Conservation (phyloP, 2,329 filamentous ascomycete genomes). For the Fusarium albosuccineum region DNA sequence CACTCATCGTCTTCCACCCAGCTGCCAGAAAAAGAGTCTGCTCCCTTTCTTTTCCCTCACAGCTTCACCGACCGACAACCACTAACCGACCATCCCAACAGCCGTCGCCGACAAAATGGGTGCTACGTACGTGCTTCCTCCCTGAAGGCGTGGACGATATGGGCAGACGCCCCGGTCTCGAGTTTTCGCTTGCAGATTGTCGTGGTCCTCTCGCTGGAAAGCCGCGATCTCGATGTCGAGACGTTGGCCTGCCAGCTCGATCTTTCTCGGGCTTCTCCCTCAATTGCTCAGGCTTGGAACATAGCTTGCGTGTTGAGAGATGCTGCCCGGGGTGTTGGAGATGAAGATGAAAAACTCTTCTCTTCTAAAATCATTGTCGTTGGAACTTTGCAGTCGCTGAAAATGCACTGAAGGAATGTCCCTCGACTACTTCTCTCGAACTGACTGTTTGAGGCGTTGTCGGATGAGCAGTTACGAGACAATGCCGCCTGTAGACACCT, state of each 20-base stretch:
- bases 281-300: slow-evolving; percentile 60
- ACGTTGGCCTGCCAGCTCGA: slow-evolving; percentile 77
- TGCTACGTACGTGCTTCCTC: slow-evolving; percentile 67
- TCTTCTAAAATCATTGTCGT: slow-evolving; percentile 82
- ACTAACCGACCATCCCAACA: slow-evolving; percentile 56
- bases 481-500: slow-evolving; percentile 1
- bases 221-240: slow-evolving; percentile 44
- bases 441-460: slow-evolving; percentile 76
- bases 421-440: slow-evolving; percentile 56
- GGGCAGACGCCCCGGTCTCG: slow-evolving; percentile 62
- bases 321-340: slow-evolving; percentile 80
- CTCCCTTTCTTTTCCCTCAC: slow-evolving; percentile 20
- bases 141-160: slow-evolving; percentile 52
- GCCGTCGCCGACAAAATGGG: slow-evolving; percentile 58
- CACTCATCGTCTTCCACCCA: slow-evolving; percentile 24
- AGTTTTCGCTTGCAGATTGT: slow-evolving; percentile 74
- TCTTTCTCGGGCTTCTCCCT: slow-evolving; percentile 76
- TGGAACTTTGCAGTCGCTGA: slow-evolving; percentile 43
- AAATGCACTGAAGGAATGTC: slow-evolving; percentile 41
- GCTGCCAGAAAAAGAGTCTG: slow-evolving; percentile 31
- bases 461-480: slow-evolving; percentile 69
- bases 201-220: slow-evolving; percentile 86
- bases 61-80: slow-evolving; percentile 50
- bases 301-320: slow-evolving; percentile 69
- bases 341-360: slow-evolving; percentile 75